Base-by-base conservation (phyloP, 2,329 filamentous ascomycete species). In the Ceratocystis diversiconidia region DNA sequence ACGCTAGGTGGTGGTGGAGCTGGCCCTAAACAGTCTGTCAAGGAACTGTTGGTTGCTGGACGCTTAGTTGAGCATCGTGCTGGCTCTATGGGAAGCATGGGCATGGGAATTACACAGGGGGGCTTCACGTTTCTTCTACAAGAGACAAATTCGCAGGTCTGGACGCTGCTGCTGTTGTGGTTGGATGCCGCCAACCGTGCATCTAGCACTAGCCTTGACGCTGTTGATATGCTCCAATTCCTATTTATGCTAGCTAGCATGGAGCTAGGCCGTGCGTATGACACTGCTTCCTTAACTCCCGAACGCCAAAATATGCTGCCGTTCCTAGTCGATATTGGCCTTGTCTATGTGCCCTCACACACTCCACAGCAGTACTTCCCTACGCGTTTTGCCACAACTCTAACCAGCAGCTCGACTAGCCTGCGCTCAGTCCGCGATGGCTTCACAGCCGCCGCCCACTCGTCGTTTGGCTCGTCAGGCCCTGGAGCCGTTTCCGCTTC, bases 91-190 rank as follows among this genome's bases (percentile, higher is more conserved):
- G 77, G 79, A 12, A 82, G 87, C 6, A 84, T 83, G 55, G 95
- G 76, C 65, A 80, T 90, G 8, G 84, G 83, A 64, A 99, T 99
- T 71, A 99, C 94, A 0, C 87, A 96, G 73, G 85, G 89, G 2
- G 94, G 94, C 6, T 99, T 99, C 73, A 92, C 90, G 0, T 99
- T 99, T 72, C 79, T 99, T 66, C 80, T 99, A 7, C 92, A 97
- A 72, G 92, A 96, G 72, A 87, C 92, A 67, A 97, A 96, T 74
- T 91, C 92, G 0, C 94, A 99, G 75, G 91, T 99, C 44, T 99
- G 94, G 94, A 94, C 91, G 30, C 79, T 99, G 60, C 80, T 99
- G 44, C 87, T 99, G 36, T 85, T 96, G 41, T 99, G 96, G 80
- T 85, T 99, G 62, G 89, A 95, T 70, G 88, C 90, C 68, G 88